Conservation (phyloP, 805 yeast species). For the Komagataella mondaviorum region DNA sequence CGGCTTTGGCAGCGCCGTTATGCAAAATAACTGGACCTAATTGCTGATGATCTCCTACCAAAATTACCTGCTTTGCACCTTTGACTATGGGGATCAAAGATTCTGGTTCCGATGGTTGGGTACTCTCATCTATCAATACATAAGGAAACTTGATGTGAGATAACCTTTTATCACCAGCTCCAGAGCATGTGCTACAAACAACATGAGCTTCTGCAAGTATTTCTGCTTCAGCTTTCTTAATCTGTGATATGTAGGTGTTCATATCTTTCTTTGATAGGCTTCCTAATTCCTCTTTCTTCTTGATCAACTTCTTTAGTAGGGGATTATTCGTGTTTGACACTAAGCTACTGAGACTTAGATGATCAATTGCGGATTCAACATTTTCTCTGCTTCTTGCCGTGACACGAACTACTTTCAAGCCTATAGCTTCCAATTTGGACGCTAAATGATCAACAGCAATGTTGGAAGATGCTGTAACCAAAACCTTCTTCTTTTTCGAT, state of each 20-base stretch:
- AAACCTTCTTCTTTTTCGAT: conserved; percentile 45
- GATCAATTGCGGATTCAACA: conserved; percentile 48
- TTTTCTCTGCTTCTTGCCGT: conserved; percentile 62
- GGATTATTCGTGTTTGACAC: conserved; percentile 36
- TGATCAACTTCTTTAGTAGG: conserved; percentile 43
- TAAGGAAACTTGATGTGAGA: conserved; percentile 46
- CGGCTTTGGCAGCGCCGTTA: conserved; percentile 73
- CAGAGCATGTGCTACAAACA: conserved; percentile 84
- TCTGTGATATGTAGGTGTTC: conserved; percentile 24
- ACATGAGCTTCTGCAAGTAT: conserved; percentile 53
- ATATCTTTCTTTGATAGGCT: conserved; percentile 49
- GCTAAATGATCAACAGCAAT: conserved; percentile 92
- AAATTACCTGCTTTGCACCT: conserved; percentile 79
- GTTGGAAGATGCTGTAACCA: conserved; percentile 93
- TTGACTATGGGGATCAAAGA: conserved; percentile 77
- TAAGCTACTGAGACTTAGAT: conserved; percentile 41
- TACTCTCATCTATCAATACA: conserved; percentile 82
- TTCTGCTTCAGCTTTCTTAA: conserved; percentile 32
- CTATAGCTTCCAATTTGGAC: conserved; percentile 51
- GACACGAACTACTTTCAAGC: conserved; percentile 66
- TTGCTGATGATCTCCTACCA: conserved; percentile 93
- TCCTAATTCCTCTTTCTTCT: conserved; percentile 50
- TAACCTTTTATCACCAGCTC: conserved; percentile 73
- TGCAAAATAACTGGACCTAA: conserved; percentile 84
- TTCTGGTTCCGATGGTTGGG: conserved; percentile 92